Percentiles rank a stretch among this genome's conserved stretches.
These are phyloP conservation scores for Nakaseomyces delphensis DNA, from an alignment of 1,139 yeast species.

Conservation along the genomic window DNA sequence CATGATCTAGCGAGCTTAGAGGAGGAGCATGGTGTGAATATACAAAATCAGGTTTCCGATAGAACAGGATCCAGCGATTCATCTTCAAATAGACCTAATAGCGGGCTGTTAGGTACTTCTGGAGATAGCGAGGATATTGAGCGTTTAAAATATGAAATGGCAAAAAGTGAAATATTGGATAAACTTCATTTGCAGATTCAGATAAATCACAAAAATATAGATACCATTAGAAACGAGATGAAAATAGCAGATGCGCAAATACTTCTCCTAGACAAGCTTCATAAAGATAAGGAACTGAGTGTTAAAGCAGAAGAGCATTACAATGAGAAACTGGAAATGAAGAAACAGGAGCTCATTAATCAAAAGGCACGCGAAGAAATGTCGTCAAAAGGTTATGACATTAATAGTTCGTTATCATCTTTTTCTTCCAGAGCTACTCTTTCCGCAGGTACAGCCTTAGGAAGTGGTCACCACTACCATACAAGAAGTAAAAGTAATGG, in stretches of 20 bases:
- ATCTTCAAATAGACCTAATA: not conserved
- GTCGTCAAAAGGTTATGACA: not conserved
- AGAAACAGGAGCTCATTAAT: constrained; percentile 13
- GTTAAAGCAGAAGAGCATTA: constrained; percentile 22
- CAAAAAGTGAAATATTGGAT: constrained; percentile 31
- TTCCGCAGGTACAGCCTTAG: constrained; percentile 2
- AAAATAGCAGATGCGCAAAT: constrained; percentile 57
- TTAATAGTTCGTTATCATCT: constrained; percentile 7
- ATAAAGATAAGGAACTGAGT: constrained; percentile 36
- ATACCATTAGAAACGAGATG: constrained; percentile 51
- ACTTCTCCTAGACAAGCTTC: constrained; percentile 44
- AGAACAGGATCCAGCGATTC: constrained; percentile 7
- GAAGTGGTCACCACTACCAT: constrained; percentile 21
- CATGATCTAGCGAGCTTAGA: constrained; percentile 24
- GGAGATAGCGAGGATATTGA: constrained; percentile 27
- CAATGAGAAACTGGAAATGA: constrained; percentile 15
- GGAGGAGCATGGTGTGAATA: constrained; percentile 8
- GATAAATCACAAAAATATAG: constrained; percentile 58
- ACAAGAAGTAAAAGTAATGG: constrained; percentile 30
- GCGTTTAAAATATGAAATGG: constrained; percentile 24
- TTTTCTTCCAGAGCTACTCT: not conserved
- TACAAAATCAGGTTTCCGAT: constrained; percentile 10
- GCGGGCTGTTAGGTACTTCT: constrained; percentile 7
- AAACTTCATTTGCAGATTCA: constrained; percentile 61
- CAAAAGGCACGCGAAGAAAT: constrained; percentile 5